Conservation (phyloP, 2,329 filamentous ascomycete genomes). For the Calonectria crousiana region DNA sequence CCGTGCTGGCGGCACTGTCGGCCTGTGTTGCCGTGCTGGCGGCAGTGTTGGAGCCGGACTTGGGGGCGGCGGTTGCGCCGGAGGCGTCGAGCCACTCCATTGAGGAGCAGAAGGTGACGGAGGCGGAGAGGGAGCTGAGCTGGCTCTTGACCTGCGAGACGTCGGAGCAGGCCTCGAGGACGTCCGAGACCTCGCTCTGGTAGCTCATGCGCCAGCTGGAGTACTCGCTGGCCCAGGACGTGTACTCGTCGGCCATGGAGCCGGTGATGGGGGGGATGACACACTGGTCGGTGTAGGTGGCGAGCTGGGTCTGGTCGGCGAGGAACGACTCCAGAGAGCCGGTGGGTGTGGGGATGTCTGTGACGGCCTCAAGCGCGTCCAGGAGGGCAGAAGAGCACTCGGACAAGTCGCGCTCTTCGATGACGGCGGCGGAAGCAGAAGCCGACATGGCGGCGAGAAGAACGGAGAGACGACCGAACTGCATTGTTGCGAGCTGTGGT, state of each 20-base stretch:
- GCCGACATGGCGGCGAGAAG: neutral
- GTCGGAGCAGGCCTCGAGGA: neutral
- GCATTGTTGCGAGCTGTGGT: neutral
- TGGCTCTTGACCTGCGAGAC: neutral
- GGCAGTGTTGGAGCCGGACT: neutral
- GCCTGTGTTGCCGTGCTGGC: neutral
- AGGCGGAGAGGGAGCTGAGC: neutral
- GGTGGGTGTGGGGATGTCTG: neutral
- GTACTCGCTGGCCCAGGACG: neutral
- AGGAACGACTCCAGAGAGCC: neutral
- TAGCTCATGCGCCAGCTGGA: neutral
- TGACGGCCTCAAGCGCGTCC: neutral
- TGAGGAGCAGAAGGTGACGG: neutral
- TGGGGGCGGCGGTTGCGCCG: neutral
- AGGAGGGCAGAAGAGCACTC: neutral
- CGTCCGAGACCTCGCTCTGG: neutral
- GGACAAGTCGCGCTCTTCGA: neutral
- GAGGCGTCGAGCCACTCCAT: neutral
- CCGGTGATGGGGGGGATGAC: neutral
- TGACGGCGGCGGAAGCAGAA: neutral
- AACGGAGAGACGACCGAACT: neutral
- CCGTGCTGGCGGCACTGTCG: neutral
- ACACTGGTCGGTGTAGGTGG: neutral
- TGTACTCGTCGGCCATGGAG: slow-evolving; percentile 1
- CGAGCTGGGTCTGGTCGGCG: neutral